A percentile compares a stretch with the other conserved stretches of the same genome.
These are phyloP conservation scores for Elasticomyces elasticus DNA, from an alignment of 495 filamentous ascomycete species.

Conservation along the genomic window DNA sequence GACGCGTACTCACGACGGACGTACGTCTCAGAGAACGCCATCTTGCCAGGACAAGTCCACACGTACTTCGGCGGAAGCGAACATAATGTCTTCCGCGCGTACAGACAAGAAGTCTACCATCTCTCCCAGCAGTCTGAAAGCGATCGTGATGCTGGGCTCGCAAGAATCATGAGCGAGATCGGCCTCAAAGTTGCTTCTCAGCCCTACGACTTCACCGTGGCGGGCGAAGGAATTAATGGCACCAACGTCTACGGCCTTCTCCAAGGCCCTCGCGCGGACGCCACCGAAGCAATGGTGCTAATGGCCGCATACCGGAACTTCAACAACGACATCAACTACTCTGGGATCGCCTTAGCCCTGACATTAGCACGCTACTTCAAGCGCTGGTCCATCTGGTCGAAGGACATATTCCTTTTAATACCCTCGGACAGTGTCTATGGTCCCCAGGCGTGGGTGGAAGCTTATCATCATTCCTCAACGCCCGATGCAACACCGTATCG, in stretches of 20 bases:
- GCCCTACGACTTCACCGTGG: conserved; percentile 66
- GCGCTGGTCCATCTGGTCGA: conserved; percentile 96
- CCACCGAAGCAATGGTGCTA: conserved; percentile 94
- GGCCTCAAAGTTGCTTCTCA: conserved; percentile 82
- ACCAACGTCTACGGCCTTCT: conserved; percentile 92
- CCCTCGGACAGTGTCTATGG: conserved; percentile 81
- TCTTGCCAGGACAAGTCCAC: conserved; percentile 91
- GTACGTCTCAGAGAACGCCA: conserved; percentile 95
- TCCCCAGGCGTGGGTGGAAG: conserved; percentile 94
- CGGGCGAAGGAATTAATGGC: conserved; percentile 62
- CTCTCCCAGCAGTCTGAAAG: conserved; percentile 18
- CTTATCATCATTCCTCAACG: conserved; percentile 91
- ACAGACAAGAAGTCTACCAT: conserved; percentile 68
- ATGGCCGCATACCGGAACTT: conserved; percentile 82
- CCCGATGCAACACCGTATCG: conserved; percentile 35
- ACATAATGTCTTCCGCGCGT: conserved; percentile 88
- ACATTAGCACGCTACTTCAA: conserved; percentile 92
- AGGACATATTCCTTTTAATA: conserved; percentile 91
- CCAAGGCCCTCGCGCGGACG: conserved; percentile 90
- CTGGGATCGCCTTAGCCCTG: conserved; percentile 74
- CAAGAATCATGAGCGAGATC: conserved; percentile 3
- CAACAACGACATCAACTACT: conserved; percentile 68
- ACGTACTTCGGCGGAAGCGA: conserved; percentile 95
- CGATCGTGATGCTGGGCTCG: conserved; percentile 10
- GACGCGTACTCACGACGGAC: conserved; percentile 85